Conservation (phyloP, 176 grass and related monocot genomes). For the Rhynchospora tenuis region DNA sequence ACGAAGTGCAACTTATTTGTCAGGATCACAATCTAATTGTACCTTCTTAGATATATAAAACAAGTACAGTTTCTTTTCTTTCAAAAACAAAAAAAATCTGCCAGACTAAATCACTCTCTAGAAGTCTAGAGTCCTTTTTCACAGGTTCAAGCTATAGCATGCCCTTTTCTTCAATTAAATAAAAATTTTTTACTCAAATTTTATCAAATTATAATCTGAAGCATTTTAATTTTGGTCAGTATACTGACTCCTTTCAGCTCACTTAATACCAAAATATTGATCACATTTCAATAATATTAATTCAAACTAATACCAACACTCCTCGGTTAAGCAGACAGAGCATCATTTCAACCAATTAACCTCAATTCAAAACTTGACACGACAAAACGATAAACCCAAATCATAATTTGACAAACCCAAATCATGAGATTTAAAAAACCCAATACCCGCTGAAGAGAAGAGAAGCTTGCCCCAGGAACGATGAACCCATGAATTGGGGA, state of each 20-base stretch:
- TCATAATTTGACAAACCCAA: too few relatives aligned
- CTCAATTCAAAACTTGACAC: background rate
- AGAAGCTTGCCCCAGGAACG: slow-evolving; percentile 72
- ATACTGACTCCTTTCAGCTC: background rate
- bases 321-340: background rate
- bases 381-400: too few relatives aligned
- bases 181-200: background rate
- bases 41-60: background rate
- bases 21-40: background rate
- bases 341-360: background rate
- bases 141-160: background rate
- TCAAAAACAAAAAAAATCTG: too few relatives aligned
- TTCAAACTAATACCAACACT: background rate
- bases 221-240: background rate
- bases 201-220: background rate
- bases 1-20: background rate
- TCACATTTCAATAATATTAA: background rate
- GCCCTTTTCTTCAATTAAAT: background rate
- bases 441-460: slow-evolving; percentile 90
- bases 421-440: too few relatives aligned
- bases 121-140: background rate
- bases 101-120: background rate
- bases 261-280: background rate
- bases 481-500: slow-evolving; percentile 70
- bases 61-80: background rate